Percentiles rank a stretch among this genome's conserved stretches.
phyloP scores from a whole-genome alignment of 2,329 filamentous ascomycete species.

The Xylaria sp. region DNA sequence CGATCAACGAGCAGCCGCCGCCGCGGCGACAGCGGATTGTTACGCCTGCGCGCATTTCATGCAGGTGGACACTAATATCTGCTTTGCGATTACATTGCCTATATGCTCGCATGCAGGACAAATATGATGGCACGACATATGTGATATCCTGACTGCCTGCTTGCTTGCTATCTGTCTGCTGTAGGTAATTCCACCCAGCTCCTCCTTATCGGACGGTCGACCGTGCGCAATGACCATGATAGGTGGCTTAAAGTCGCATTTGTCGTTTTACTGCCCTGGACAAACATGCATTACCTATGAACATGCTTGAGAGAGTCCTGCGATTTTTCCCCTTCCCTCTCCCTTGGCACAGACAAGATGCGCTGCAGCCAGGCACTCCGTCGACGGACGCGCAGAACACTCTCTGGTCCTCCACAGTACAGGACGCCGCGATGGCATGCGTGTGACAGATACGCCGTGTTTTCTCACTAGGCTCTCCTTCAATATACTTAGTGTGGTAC shows the following conservation, averaged over 20 bases:
- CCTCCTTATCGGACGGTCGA: slow-evolving; percentile 5
- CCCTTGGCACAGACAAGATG: slow-evolving; percentile 26
- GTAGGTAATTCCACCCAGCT: too few species aligned
- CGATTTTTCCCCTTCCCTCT: background rate
- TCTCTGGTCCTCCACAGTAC: background rate
- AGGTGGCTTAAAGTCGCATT: slow-evolving; percentile 11
- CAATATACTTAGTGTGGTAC: background rate
- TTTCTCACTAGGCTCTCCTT: background rate
- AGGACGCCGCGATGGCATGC: background rate
- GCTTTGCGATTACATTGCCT: slow-evolving; percentile 7
- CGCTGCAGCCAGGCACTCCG: slow-evolving; percentile 23
- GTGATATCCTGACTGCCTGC: slow-evolving; percentile 8
- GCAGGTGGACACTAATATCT: slow-evolving; percentile 21
- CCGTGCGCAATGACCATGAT: slow-evolving; percentile 26
- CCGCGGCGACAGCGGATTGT: slow-evolving; percentile 27
- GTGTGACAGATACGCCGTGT: slow-evolving; percentile 12
- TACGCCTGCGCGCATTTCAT: slow-evolving; percentile 34
- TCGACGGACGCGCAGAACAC: slow-evolving; percentile 13
- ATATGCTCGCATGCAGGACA: slow-evolving; percentile 25
- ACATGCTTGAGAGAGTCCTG: slow-evolving; percentile 14
- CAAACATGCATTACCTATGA: slow-evolving; percentile 12
- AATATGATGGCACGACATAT: slow-evolving; percentile 31
- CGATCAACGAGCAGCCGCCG: slow-evolving; percentile 26
- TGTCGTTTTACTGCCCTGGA: slow-evolving; percentile 2
- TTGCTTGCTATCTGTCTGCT: background rate